phyloP scores from a whole-genome alignment of 345 rosid genomes.

The Citrus mangshanensis region DNA sequence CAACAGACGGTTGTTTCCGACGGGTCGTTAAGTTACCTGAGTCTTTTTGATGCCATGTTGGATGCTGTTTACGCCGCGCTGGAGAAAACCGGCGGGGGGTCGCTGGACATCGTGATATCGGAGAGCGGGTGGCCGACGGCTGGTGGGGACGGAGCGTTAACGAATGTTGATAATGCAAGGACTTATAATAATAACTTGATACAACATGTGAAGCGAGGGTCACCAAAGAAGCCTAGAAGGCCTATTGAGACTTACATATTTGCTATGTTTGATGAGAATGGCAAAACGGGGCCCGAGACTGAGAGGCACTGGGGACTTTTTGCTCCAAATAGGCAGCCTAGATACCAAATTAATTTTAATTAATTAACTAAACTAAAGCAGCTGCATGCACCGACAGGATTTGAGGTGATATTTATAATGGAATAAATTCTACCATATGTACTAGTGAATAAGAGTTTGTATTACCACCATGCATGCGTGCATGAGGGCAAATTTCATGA shows the following conservation, averaged over 20 bases:
- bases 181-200: constrained; percentile 51
- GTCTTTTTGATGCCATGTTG: constrained; percentile 52
- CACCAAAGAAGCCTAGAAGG: constrained; percentile 42
- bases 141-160: constrained; percentile 43
- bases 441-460: too few relatives aligned
- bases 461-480: too few relatives aligned
- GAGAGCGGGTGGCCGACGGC: constrained; percentile 68
- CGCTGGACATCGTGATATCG: constrained; percentile 48
- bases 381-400: too few relatives aligned
- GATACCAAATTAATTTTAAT: constrained; percentile 44
- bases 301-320: constrained; percentile 63
- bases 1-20: constrained; percentile 22
- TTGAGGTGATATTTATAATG: too few relatives aligned
- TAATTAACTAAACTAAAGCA: not conserved
- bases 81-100: constrained; percentile 49
- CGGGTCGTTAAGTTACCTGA: constrained; percentile 25
- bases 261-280: constrained; percentile 56
- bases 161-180: constrained; percentile 45
- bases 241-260: constrained; percentile 65
- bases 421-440: too few relatives aligned
- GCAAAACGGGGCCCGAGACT: constrained; percentile 32
- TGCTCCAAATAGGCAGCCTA: constrained; percentile 41
- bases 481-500: too few relatives aligned
- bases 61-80: constrained; percentile 51
- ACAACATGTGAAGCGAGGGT: constrained; percentile 45